A percentile compares a stretch with the other conserved stretches of the same genome.
These are phyloP conservation scores for Penicillium taxi DNA, from an alignment of 495 filamentous ascomycete genomes.

Conservation along the genomic window DNA sequence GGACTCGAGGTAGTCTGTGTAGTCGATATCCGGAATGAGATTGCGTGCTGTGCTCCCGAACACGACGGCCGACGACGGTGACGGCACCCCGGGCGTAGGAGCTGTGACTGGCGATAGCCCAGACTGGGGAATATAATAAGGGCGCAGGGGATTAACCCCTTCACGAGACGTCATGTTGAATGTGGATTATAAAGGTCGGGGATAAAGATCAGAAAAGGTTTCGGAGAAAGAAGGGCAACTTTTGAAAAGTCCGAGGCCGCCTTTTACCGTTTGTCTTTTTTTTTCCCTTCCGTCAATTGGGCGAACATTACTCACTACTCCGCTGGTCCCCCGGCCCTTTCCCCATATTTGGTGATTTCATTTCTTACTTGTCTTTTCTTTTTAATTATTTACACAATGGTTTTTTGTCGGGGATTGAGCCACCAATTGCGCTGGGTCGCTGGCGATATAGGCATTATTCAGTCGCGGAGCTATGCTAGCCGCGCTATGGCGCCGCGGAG, in stretches of 20 bases:
- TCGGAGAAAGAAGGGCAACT: slow-evolving; percentile 13
- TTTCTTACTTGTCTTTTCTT: slow-evolving; percentile 4
- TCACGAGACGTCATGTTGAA: slow-evolving; percentile 41
- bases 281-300: slow-evolving; percentile 22
- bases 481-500: slow-evolving; percentile 17
- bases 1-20: slow-evolving; percentile 75
- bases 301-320: slow-evolving; percentile 5
- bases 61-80: slow-evolving; percentile 40
- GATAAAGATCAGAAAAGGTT: slow-evolving; percentile 13
- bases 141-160: slow-evolving; percentile 81
- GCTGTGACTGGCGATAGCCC: slow-evolving; percentile 23
- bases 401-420: slow-evolving; percentile 32
- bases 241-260: slow-evolving; percentile 16
- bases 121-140: slow-evolving; percentile 87
- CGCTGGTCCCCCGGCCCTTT: slow-evolving; percentile 2
- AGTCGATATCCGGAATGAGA: slow-evolving; percentile 80
- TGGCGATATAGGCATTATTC: slow-evolving; percentile 25
- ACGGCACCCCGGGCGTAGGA: slow-evolving; percentile 33
- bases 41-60: slow-evolving; percentile 71
- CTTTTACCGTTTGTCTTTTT: slow-evolving; percentile 20
- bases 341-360: slow-evolving; percentile 2
- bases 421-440: slow-evolving; percentile 30
- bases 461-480: slow-evolving; percentile 28
- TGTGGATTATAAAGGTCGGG: slow-evolving; percentile 8
- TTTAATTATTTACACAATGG: slow-evolving; percentile 21